Base-by-base conservation (phyloP, 441 rosid genomes). In the Francoa sonchifolia region DNA sequence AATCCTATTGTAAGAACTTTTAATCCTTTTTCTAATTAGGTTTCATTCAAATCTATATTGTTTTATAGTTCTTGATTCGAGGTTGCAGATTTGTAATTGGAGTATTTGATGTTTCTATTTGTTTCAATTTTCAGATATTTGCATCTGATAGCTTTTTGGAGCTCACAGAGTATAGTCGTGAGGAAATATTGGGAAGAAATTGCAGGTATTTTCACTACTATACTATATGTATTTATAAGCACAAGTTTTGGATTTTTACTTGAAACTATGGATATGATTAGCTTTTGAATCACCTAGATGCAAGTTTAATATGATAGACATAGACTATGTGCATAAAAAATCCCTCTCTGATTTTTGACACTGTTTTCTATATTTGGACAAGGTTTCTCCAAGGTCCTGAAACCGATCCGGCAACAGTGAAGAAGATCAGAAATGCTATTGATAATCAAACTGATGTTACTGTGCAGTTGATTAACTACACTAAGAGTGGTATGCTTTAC, bases 301-400 rank as follows among this genome's bases (percentile, higher is more conserved):
- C n/a, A n/a, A n/a, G n/a, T n/a, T n/a, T n/a, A n/a, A n/a, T n/a
- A n/a, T n/a, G n/a, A n/a, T n/a, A n/a, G n/a, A n/a, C n/a, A n/a
- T n/a, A n/a, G n/a, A n/a, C n/a, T n/a, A n/a, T n/a, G n/a, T n/a
- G n/a, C n/a, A n/a, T n/a, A n/a, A n/a, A n/a, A n/a, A n/a, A n/a
- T n/a, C n/a, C n/a, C n/a, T n/a, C n/a, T n/a, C n/a, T n/a, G n/a
- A n/a, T 30, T 30, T 19, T 3, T 38, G 12, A 9, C 11, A 13
- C 20, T 15, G 19, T 17, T 33, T 14, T 25, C 17, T 12, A 22
- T 5, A 43, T 48, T 35, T 18, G 32, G 39, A 44, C 14, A 38
- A 85, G 99, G 71, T 90, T 90, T 58, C 77, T 90, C 31, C 99
- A 90, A 70, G 99, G 99, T 20, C 95, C 99, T 32, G 96, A 90